These are phyloP conservation scores for Schizosaccharomyces octosporus DNA, from an alignment of 805 yeast species.

Conservation along the genomic window DNA sequence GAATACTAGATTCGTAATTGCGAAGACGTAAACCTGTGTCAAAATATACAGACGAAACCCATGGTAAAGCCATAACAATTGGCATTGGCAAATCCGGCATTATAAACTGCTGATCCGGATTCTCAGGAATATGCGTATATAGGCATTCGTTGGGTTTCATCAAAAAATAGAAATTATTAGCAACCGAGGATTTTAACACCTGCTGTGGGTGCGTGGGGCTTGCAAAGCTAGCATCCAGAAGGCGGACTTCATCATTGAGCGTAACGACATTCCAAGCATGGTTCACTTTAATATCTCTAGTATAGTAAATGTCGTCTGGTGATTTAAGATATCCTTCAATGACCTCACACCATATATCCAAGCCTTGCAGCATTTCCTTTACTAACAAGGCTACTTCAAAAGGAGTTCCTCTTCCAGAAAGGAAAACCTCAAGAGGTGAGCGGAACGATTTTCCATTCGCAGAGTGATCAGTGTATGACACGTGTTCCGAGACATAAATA, in stretches of 20 bases:
- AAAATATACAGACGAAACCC: conserved; percentile 64
- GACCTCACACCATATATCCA: conserved; percentile 51
- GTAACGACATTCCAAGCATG: conserved; percentile 77
- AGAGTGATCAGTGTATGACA: conserved; percentile 10
- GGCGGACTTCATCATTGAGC: conserved; percentile 51
- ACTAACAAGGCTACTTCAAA: conserved; percentile 59
- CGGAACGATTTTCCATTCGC: neutral
- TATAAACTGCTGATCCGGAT: conserved; percentile 60
- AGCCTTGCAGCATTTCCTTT: conserved; percentile 40
- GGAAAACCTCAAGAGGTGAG: neutral
- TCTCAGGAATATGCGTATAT: conserved; percentile 68
- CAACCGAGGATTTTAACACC: conserved; percentile 14
- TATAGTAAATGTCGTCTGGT: conserved; percentile 35
- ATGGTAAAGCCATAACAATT: conserved; percentile 58
- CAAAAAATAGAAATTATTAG: conserved; percentile 46
- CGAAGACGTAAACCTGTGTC: conserved; percentile 30
- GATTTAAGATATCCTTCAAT: conserved; percentile 61
- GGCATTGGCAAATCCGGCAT: conserved; percentile 61
- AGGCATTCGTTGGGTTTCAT: conserved; percentile 51
- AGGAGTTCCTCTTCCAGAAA: conserved; percentile 28
- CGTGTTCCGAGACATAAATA: conserved; percentile 36
- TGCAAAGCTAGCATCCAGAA: conserved; percentile 50
- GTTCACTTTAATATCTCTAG: conserved; percentile 24
- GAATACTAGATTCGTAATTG: conserved; percentile 53
- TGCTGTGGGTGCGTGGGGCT: conserved; percentile 30